Evolutionary conservation across 768 basidiomycete species (phyloP).

Genomic region (Thelephora aurantiotincta): DNA sequence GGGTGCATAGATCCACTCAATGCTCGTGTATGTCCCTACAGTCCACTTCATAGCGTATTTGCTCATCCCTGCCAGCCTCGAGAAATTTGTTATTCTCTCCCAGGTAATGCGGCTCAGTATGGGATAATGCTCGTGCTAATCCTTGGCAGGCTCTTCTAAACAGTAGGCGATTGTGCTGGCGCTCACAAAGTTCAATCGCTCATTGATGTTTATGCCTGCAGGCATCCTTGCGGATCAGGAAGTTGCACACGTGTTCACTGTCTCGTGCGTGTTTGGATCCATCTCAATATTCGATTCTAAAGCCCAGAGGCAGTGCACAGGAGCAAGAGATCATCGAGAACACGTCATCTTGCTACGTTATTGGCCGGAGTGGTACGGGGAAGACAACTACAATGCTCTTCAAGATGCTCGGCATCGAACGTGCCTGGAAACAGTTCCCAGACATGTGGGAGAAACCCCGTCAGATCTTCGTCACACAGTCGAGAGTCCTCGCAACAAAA

Average conservation of each 20-base stretch:
- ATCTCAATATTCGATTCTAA: background rate
- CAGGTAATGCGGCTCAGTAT: conserved; percentile 9
- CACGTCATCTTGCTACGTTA: conserved; percentile 43
- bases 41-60: background rate
- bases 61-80: conserved; percentile 9
- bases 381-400: conserved; percentile 18
- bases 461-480: conserved; percentile 17
- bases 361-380: conserved; percentile 53
- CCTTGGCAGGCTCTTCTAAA: conserved; percentile 18
- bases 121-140: background rate
- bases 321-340: conserved; percentile 51
- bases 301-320: conserved; percentile 17
- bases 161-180: conserved; percentile 21
- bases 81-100: conserved; percentile 15
- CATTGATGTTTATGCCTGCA: conserved; percentile 10
- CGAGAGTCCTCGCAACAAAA: conserved; percentile 12
- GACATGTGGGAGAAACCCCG: conserved; percentile 6
- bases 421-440: background rate
- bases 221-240: conserved; percentile 38
- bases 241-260: conserved; percentile 14
- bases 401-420: conserved; percentile 14
- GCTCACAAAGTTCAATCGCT: background rate
- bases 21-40: conserved; percentile 34
- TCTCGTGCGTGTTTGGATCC: conserved; percentile 11
- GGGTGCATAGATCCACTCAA: conserved; percentile 35